Evolutionary conservation across 2,329 filamentous ascomycete species (phyloP).

Genomic region (Helotiales sp.): DNA sequence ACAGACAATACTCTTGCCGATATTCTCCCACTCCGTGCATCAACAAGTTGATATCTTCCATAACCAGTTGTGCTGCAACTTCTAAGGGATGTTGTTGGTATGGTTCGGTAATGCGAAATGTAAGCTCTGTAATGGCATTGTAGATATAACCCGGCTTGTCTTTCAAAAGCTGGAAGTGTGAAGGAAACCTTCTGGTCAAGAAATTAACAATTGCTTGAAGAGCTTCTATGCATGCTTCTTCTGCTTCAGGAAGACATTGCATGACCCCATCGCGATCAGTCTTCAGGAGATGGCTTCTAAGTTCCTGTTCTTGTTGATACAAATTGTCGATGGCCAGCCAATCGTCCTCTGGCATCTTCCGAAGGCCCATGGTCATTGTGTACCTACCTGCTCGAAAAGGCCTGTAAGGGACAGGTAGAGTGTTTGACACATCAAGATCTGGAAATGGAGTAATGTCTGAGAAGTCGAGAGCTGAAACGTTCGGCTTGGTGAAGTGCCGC

Average conservation of each 20-base stretch:
- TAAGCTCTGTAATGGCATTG: conserved; percentile 44
- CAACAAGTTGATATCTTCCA: conserved; percentile 51
- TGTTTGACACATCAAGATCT: conserved; percentile 15
- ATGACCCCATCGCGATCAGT: conserved; percentile 42
- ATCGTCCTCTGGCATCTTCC: conserved; percentile 28
- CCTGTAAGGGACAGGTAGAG: conserved; percentile 20
- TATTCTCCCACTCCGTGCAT: conserved; percentile 43
- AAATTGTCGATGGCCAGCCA: conserved; percentile 41
- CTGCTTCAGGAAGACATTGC: conserved; percentile 42
- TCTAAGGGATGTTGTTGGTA: conserved; percentile 44
- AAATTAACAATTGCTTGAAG: conserved; percentile 46
- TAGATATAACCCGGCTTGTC: conserved; percentile 32
- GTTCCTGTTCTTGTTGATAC: conserved; percentile 43
- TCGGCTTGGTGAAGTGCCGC: conserved; percentile 9
- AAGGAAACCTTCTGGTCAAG: conserved; percentile 42
- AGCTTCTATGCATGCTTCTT: conserved; percentile 46
- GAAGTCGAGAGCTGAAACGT: conserved; percentile 11
- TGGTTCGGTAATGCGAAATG: conserved; percentile 37
- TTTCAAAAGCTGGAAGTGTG: conserved; percentile 38
- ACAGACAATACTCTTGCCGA: conserved; percentile 25
- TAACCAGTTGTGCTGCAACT: conserved; percentile 46
- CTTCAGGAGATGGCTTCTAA: conserved; percentile 41
- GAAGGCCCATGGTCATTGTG: conserved; percentile 31
- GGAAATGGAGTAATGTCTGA: conserved; percentile 5
- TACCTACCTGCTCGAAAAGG: conserved; percentile 29